Percentiles rank a stretch among this genome's conserved stretches.
These are phyloP conservation scores for Sclerotinia trifoliorum DNA, from an alignment of 2,329 filamentous ascomycete genomes.

Conservation along the genomic window DNA sequence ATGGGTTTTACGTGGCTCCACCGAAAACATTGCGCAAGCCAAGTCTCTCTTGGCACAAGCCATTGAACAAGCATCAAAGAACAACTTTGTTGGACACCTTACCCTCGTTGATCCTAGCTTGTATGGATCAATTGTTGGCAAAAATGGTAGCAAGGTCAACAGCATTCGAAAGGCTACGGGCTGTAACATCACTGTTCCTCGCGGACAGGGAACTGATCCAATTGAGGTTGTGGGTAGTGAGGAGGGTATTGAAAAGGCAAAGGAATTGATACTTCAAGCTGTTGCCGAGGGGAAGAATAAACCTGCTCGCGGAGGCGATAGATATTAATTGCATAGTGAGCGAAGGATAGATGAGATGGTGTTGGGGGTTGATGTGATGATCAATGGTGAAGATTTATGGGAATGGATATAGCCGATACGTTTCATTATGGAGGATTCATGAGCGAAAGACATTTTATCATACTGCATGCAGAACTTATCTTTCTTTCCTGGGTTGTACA, in stretches of 20 bases:
- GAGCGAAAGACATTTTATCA: background rate
- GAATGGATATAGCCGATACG: constrained; percentile 1
- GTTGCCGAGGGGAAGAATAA: constrained; percentile 58
- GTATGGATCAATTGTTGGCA: constrained; percentile 87
- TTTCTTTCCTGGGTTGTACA: constrained; percentile 7
- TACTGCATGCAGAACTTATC: constrained; percentile 2
- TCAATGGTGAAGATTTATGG: background rate
- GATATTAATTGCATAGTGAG: constrained; percentile 13
- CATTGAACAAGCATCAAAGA: constrained; percentile 68
- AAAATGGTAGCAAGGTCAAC: constrained; percentile 88
- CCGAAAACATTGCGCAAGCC: constrained; percentile 79
- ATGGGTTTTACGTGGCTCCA: constrained; percentile 80
- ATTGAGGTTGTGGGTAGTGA: constrained; percentile 83
- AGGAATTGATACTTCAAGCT: constrained; percentile 82
- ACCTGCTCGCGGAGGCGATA: constrained; percentile 12
- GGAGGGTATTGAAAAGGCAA: constrained; percentile 82
- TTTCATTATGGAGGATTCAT: constrained; percentile 1
- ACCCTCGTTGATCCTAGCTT: constrained; percentile 74
- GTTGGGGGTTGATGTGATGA: background rate
- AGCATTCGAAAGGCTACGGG: constrained; percentile 87
- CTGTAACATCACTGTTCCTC: constrained; percentile 90
- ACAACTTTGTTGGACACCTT: constrained; percentile 70
- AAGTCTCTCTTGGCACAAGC: constrained; percentile 71
- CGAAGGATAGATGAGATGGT: background rate
- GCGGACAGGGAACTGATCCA: constrained; percentile 74